Evolutionary conservation across 2,329 filamentous ascomycete genomes (phyloP), one percentile per base, ranked within the genome.

Genomic region (Xylaria polymorpha): DNA sequence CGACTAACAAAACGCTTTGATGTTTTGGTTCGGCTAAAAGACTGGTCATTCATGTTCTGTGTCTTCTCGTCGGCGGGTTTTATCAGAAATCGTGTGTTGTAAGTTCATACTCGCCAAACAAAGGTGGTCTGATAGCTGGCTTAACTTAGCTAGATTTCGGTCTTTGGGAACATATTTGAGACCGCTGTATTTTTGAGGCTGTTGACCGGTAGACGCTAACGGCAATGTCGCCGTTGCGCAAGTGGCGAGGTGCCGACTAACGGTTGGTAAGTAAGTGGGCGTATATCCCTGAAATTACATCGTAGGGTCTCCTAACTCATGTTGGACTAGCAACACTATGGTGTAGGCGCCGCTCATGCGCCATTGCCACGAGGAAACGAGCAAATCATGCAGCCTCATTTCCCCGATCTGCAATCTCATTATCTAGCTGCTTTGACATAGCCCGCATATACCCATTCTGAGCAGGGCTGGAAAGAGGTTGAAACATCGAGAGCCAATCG

Each of bases 331-430:
- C 59, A 61, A 25, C 29, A 25, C 39, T 51, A 69, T 61, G 60
- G 61, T 61, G 68, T 58, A 39, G 64, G 29, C 64, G 53, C 48
- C 44, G 61, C 65, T 62, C 50, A 61, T 67, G 62, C 61, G 57
- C 68, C 59, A 61, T 64, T 61, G 56, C 66, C 66, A 66, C 62
- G 66, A 69, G 60, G 60, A 61, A 62, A 68, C 60, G 68, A 68
- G 53, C 58, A 61, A 67, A 46, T 58, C 58, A 63, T 59, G 66
- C 59, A 67, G 70, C 67, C 70, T 68, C 70, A 70, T 70, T 67
- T 64, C 59, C 48, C 48, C 20, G 57, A 70, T 68, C 58, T 68
- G n/a, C 65, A 58, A 56, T 61, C 61, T 63, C 56, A 56, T 35
- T 64, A 39, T 29, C 53, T 48, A 62, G 53, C 44, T 64, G 41